A percentile compares a stretch with the other conserved stretches of the same genome.
These are phyloP conservation scores for Podospora anserina DNA, from an alignment of 495 filamentous ascomycete species.

Conservation along the genomic window DNA sequence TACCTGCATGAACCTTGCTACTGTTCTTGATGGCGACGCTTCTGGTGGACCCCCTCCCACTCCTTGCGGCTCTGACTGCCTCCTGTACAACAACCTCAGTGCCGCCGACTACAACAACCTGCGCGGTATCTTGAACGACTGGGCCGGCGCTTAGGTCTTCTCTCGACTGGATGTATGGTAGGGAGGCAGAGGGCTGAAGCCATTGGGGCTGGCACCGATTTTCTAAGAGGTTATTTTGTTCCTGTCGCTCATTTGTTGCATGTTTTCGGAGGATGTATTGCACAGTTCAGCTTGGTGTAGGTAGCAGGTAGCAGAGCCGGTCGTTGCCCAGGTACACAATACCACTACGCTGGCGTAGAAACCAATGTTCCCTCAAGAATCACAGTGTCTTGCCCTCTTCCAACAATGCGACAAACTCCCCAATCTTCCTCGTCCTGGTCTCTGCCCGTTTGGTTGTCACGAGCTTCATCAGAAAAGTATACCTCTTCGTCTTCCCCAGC, in stretches of 20 bases:
- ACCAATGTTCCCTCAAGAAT: background rate
- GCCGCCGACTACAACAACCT: background rate
- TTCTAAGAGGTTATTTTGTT: background rate
- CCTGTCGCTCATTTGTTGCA: background rate
- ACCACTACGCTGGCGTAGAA: background rate
- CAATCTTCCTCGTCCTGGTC: conserved; percentile 29
- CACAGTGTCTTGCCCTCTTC: conserved; percentile 23
- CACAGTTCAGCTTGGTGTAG: background rate
- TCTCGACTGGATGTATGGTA: background rate
- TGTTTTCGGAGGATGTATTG: background rate
- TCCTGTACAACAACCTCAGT: conserved; percentile 1
- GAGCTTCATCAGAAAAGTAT: conserved; percentile 43
- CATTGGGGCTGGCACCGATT: background rate
- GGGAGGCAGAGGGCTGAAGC: background rate
- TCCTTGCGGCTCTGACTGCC: background rate
- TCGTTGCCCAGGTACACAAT: background rate
- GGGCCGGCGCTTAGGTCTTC: background rate
- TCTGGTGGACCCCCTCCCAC: background rate
- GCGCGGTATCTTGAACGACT: background rate
- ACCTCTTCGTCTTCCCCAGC: conserved; percentile 43
- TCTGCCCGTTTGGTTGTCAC: conserved; percentile 37
- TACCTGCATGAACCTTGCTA: conserved; percentile 2
- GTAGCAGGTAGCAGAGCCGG: background rate
- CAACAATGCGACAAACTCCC: conserved; percentile 29
- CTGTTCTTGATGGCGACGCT: background rate